phyloP scores from a whole-genome alignment of 2,329 filamentous ascomycete species.

The Ilyonectria robusta region DNA sequence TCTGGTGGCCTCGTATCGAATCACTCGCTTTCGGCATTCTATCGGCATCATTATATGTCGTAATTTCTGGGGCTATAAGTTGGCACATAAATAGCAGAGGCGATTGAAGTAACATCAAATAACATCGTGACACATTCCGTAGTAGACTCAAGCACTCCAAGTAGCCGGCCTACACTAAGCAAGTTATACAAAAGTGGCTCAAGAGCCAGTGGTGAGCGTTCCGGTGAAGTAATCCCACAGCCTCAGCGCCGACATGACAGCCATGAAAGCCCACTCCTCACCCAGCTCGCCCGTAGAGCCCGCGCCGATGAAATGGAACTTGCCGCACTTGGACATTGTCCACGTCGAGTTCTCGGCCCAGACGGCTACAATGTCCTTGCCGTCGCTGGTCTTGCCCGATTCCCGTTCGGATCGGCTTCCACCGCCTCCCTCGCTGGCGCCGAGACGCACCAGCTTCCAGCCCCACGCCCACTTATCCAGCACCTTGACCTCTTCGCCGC shows the following conservation, averaged over 20 bases:
- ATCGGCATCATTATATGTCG: neutral
- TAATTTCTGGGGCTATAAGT: neutral
- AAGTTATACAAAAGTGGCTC: neutral
- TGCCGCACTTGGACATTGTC: slow-evolving; percentile 46
- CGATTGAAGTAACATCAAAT: neutral
- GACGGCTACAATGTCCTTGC: slow-evolving; percentile 59
- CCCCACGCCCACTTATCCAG: slow-evolving; percentile 40
- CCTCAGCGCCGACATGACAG: slow-evolving; percentile 45
- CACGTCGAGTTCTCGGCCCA: slow-evolving; percentile 43
- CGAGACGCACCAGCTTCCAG: slow-evolving; percentile 54
- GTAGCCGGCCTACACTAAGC: neutral
- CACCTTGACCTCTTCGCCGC: slow-evolving; percentile 24
- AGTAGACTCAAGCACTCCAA: neutral
- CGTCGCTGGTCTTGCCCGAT: slow-evolving; percentile 49
- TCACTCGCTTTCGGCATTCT: no score
- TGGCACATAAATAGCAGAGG: neutral
- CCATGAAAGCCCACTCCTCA: slow-evolving; percentile 60
- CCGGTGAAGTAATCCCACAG: slow-evolving; percentile 18
- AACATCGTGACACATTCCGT: neutral
- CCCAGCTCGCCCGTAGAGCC: slow-evolving; percentile 57
- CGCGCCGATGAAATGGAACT: slow-evolving; percentile 58
- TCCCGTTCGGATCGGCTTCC: slow-evolving; percentile 4
- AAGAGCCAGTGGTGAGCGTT: slow-evolving; percentile 12
- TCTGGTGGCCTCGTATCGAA: no score
- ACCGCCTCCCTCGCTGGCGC: neutral